A percentile compares a stretch with the other conserved stretches of the same genome.
Evolutionary conservation across 139 green algal species (phyloP).

Genomic region (Volvox africanus): DNA sequence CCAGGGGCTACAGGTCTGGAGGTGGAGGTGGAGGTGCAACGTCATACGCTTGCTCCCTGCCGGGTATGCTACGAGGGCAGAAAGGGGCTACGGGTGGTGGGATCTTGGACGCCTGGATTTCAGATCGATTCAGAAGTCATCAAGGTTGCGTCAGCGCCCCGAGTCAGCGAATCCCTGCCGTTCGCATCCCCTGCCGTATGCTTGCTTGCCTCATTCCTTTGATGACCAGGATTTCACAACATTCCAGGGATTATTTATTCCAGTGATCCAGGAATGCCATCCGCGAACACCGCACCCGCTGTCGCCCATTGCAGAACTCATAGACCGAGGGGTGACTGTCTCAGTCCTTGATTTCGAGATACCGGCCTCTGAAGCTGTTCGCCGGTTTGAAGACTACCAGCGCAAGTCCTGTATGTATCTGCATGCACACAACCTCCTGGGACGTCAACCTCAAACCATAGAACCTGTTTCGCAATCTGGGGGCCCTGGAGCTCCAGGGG

Average conservation of each 20-base stretch:
- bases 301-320: conserved; percentile 7
- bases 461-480: too few relatives aligned
- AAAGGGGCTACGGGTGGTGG: not conserved
- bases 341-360: conserved; percentile 38
- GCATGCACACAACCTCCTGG: conserved; percentile 27
- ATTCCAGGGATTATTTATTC: too few relatives aligned
- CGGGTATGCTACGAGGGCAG: not conserved
- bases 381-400: conserved; percentile 39
- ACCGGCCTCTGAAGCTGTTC: conserved; percentile 5
- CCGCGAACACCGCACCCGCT: not conserved
- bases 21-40: not conserved
- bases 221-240: too few relatives aligned
- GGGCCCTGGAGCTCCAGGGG: not conserved
- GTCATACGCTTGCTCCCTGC: not conserved
- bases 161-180: too few relatives aligned
- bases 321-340: conserved; percentile 1
- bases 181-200: not conserved
- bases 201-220: too few relatives aligned
- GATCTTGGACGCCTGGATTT: not conserved
- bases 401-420: conserved; percentile 23
- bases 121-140: too few relatives aligned
- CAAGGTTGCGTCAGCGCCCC: too few relatives aligned
- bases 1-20: not conserved
- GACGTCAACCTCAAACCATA: not conserved
- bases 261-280: too few relatives aligned